phyloP scores from a whole-genome alignment of 1,284 basidiomycete species.

The Fomitopsis pinicola region DNA sequence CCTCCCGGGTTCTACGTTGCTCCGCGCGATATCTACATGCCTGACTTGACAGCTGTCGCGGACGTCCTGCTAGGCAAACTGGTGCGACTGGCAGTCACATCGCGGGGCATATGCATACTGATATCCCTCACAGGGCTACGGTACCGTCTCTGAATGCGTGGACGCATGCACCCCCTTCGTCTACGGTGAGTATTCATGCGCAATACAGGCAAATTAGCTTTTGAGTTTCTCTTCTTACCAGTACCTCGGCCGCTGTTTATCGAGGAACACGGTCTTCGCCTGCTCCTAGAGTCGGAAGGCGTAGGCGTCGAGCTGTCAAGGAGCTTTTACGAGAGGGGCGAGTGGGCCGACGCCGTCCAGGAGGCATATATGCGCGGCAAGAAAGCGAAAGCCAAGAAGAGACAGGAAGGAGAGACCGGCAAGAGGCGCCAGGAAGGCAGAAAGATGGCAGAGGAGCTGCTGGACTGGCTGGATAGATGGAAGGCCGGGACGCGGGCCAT shows the following conservation, averaged over 20 bases:
- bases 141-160: slow-evolving; percentile 69
- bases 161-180: slow-evolving; percentile 71
- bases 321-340: slow-evolving; percentile 60
- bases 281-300: slow-evolving; percentile 56
- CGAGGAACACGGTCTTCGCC: slow-evolving; percentile 70
- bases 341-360: slow-evolving; percentile 57
- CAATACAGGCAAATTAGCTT: slow-evolving; percentile 6
- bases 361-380: slow-evolving; percentile 50
- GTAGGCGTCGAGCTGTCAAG: slow-evolving; percentile 63
- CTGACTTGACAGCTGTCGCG: slow-evolving; percentile 67
- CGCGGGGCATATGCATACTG: background rate
- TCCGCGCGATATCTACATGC: slow-evolving; percentile 74
- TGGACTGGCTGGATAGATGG: slow-evolving; percentile 46
- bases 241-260: slow-evolving; percentile 75
- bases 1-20: slow-evolving; percentile 74
- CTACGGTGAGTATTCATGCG: slow-evolving; percentile 44
- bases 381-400: slow-evolving; percentile 38
- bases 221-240: slow-evolving; percentile 20
- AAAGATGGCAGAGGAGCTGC: slow-evolving; percentile 44
- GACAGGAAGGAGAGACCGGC: slow-evolving; percentile 36
- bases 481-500: slow-evolving; percentile 8
- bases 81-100: slow-evolving; percentile 30
- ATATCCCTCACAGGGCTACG: slow-evolving; percentile 48
- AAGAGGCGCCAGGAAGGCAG: slow-evolving; percentile 38
- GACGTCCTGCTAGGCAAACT: slow-evolving; percentile 79